Percentiles rank a stretch among this genome's conserved stretches.
Evolutionary conservation across 2,329 filamentous ascomycete species (phyloP).

Genomic region (Cordyceps cateniannulata): DNA sequence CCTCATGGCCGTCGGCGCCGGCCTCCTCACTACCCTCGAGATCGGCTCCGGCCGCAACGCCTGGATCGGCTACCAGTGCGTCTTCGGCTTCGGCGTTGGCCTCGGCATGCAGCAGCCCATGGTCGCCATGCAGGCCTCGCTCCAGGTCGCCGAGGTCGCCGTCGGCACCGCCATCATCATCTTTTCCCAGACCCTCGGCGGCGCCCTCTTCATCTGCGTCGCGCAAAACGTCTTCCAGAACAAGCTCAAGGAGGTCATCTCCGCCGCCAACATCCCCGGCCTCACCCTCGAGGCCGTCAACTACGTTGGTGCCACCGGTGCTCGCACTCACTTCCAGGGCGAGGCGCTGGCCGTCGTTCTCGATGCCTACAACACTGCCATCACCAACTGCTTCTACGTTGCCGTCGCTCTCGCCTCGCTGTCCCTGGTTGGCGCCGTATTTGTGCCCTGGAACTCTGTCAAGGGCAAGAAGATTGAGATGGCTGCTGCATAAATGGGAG

Average conservation of each 20-base stretch:
- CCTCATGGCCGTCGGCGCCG: slow-evolving; percentile 25
- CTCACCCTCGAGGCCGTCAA: slow-evolving; percentile 29
- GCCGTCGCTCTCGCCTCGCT: slow-evolving; percentile 38
- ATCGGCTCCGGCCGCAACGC: slow-evolving; percentile 5
- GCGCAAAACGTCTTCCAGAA: slow-evolving; percentile 46
- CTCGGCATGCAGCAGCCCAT: slow-evolving; percentile 37
- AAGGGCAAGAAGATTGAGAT: slow-evolving; percentile 44
- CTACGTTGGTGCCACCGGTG: slow-evolving; percentile 30
- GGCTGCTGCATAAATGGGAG: slow-evolving; percentile 19
- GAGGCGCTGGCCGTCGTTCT: slow-evolving; percentile 29
- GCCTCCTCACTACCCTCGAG: slow-evolving; percentile 30
- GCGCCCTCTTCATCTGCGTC: slow-evolving; percentile 44
- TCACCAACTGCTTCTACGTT: slow-evolving; percentile 37
- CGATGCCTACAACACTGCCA: slow-evolving; percentile 37
- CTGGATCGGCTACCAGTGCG: slow-evolving; percentile 24
- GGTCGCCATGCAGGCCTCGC: slow-evolving; percentile 39
- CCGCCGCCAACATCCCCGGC: slow-evolving; percentile 28
- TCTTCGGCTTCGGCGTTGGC: slow-evolving; percentile 38
- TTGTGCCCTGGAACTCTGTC: slow-evolving; percentile 50
- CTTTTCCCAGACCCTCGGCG: slow-evolving; percentile 38
- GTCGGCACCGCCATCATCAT: slow-evolving; percentile 40
- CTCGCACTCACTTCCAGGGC: slow-evolving; percentile 23
- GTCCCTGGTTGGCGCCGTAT: slow-evolving; percentile 34
- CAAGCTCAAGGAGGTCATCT: slow-evolving; percentile 32
- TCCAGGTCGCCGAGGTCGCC: slow-evolving; percentile 36